phyloP scores from a whole-genome alignment of 352 stramenopile genomes.

The Pythium coloratum region DNA sequence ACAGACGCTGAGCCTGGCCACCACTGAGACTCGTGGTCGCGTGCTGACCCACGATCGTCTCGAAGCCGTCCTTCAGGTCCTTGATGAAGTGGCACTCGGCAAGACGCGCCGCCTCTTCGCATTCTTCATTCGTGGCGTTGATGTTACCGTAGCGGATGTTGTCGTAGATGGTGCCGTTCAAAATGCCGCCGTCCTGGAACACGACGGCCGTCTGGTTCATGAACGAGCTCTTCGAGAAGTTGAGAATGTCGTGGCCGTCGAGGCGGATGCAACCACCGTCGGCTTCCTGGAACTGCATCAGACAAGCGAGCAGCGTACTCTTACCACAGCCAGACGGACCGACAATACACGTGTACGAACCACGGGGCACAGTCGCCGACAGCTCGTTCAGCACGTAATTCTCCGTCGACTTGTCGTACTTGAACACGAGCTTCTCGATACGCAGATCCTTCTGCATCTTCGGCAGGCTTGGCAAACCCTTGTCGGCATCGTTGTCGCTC shows the following conservation, averaged over 20 bases:
- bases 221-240: conserved; percentile 86
- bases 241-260: conserved; percentile 82
- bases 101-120: conserved; percentile 74
- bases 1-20: conserved; percentile 86
- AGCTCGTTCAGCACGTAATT: conserved; percentile 85
- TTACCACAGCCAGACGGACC: conserved; percentile 86
- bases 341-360: conserved; percentile 85
- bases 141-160: conserved; percentile 87
- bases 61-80: conserved; percentile 77
- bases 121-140: conserved; percentile 70
- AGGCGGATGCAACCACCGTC: conserved; percentile 80
- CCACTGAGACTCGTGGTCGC: conserved; percentile 86
- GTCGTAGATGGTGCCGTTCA: conserved; percentile 88
- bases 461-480: conserved; percentile 65
- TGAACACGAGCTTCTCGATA: conserved; percentile 82
- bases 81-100: conserved; percentile 86
- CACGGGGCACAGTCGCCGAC: conserved; percentile 63
- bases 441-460: conserved; percentile 85
- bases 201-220: conserved; percentile 87
- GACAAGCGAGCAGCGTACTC: conserved; percentile 81
- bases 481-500: conserved; percentile 36
- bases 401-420: conserved; percentile 84
- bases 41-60: conserved; percentile 85
- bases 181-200: conserved; percentile 85
- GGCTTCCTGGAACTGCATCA: conserved; percentile 89